A percentile compares a stretch with the other conserved stretches of the same genome.
phyloP scores from a whole-genome alignment of 495 filamentous ascomycete species.

The Friedmanniomyces endolithicus region DNA sequence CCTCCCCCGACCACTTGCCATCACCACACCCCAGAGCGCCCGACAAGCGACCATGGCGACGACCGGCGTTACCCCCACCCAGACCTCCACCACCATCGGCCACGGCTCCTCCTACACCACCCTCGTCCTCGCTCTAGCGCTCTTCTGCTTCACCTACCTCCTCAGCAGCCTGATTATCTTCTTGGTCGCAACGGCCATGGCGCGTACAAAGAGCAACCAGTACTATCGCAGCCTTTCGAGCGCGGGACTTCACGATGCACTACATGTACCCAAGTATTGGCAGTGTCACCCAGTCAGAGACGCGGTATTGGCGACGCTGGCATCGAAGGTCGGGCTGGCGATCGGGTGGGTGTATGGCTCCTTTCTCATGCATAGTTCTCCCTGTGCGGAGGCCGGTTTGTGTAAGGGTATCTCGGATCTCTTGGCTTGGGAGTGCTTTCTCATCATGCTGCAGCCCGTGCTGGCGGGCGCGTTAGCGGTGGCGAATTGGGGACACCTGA shows the following conservation, averaged over 20 bases:
- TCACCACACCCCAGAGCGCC: too few relatives aligned
- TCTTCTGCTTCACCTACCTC: background rate
- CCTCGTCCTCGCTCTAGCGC: background rate
- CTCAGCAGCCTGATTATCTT: background rate
- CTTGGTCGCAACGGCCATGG: background rate
- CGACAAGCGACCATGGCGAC: too few relatives aligned
- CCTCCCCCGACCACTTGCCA: too few relatives aligned
- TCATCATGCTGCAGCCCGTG: background rate
- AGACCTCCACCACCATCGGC: too few relatives aligned
- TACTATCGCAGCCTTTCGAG: too few relatives aligned
- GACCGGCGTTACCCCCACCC: too few relatives aligned
- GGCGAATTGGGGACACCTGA: background rate
- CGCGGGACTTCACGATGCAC: too few relatives aligned
- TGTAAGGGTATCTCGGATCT: background rate
- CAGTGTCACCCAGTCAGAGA: too few relatives aligned
- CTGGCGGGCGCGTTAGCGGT: background rate
- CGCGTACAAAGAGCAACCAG: too few relatives aligned
- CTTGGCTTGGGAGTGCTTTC: background rate
- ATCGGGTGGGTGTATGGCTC: background rate
- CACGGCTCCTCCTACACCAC: too few relatives aligned
- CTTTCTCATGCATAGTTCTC: too few relatives aligned
- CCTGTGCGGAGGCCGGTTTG: background rate
- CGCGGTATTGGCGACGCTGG: background rate
- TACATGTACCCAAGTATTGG: background rate
- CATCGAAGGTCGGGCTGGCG: background rate